Conservation (phyloP, 768 basidiomycete genomes). For the Leccinellum luteum region DNA sequence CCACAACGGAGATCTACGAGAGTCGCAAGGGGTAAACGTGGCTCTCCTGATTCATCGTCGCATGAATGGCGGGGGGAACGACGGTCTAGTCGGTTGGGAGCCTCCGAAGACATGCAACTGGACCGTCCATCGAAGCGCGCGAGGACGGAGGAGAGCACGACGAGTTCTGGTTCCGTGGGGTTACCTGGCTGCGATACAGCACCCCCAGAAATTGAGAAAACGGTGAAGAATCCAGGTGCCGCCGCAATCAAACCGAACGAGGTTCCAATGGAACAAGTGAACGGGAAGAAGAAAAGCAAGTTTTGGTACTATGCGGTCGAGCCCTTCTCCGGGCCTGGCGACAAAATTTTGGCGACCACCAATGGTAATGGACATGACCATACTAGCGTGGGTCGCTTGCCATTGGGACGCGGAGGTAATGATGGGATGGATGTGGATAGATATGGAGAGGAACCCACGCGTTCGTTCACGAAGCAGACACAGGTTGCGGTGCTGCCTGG, state of each 20-base stretch:
- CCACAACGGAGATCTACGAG: slow-evolving; percentile 56
- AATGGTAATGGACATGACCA: slow-evolving; percentile 23
- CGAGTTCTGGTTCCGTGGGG: slow-evolving; percentile 46
- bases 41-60: slow-evolving; percentile 48
- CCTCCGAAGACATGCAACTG: slow-evolving; percentile 45
- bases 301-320: slow-evolving; percentile 91
- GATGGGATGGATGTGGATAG: slow-evolving; percentile 26
- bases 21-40: slow-evolving; percentile 49
- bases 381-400: slow-evolving; percentile 8
- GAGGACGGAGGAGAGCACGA: slow-evolving; percentile 71
- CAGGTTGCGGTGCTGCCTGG: slow-evolving; percentile 12
- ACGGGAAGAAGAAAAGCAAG: slow-evolving; percentile 81
- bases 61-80: slow-evolving; percentile 71
- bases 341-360: slow-evolving; percentile 12
- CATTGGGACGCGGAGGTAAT: neutral
- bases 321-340: slow-evolving; percentile 41
- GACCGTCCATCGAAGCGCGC: slow-evolving; percentile 67
- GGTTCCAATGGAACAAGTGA: slow-evolving; percentile 69
- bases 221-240: slow-evolving; percentile 54
- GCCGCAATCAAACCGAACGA: slow-evolving; percentile 71
- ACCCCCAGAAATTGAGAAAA: slow-evolving; percentile 36
- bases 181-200: slow-evolving; percentile 27
- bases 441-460: slow-evolving; percentile 13
- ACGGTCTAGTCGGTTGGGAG: slow-evolving; percentile 67
- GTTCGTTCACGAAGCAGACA: slow-evolving; percentile 15